Evolutionary conservation across 192 early-diverging fungal genomes (phyloP).

Genomic region (Linnemannia zychae): DNA sequence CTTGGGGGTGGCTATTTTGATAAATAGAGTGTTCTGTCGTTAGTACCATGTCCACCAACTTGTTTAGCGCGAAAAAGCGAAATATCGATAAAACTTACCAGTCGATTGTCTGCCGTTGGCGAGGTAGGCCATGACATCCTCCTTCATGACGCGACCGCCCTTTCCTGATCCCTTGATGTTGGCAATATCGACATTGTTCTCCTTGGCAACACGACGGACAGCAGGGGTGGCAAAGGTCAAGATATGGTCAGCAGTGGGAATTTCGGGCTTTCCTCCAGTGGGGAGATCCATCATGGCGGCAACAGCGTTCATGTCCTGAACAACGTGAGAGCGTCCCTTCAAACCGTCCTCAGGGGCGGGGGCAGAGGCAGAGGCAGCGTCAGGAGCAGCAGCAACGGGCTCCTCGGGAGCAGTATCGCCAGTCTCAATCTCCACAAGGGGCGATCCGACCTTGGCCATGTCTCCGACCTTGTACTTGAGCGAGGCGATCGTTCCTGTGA

Average conservation of each 20-base stretch:
- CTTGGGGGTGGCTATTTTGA: conserved; percentile 33
- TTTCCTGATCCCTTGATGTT: conserved; percentile 86
- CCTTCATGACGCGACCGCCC: conserved; percentile 90
- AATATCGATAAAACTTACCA: conserved; percentile 9
- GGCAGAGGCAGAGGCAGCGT: conserved; percentile 9
- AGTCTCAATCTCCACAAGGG: conserved; percentile 89
- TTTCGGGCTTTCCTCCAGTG: conserved; percentile 17
- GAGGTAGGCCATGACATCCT: conserved; percentile 83
- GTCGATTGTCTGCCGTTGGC: conserved; percentile 42
- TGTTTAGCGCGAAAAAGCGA: not conserved
- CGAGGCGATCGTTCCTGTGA: conserved; percentile 85
- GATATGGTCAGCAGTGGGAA: conserved; percentile 47
- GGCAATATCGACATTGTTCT: conserved; percentile 81
- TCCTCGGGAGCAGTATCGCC: conserved; percentile 57
- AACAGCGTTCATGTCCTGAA: conserved; percentile 48
- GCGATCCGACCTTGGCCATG: conserved; percentile 92
- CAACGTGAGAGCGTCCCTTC: conserved; percentile 46
- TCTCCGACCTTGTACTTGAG: conserved; percentile 88
- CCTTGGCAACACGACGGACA: conserved; percentile 87
- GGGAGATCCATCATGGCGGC: conserved; percentile 40
- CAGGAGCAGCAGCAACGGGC: conserved; percentile 24
- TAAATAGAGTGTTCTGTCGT: not conserved
- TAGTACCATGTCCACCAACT: not conserved
- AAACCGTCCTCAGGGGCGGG: conserved; percentile 24
- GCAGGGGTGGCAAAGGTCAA: conserved; percentile 86